Conservation (phyloP, 306 rosid species). For the Astragalus glycyphyllos region DNA sequence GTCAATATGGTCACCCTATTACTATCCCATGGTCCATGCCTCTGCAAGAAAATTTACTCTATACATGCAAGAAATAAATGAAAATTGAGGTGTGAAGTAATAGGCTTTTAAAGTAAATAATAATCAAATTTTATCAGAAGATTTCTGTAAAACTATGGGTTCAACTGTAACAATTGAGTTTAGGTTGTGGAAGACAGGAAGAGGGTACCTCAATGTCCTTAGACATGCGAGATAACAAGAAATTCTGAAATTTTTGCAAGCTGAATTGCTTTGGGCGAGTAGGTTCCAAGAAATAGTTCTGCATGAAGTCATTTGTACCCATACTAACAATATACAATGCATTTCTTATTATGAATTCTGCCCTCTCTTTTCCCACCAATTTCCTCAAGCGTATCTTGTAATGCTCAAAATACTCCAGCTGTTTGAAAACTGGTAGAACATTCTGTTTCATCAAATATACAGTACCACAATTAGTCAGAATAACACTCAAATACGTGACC, state of each 20-base stretch:
- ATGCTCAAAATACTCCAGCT: constrained; percentile 68
- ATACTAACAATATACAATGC: constrained; percentile 62
- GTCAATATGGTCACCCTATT: not conserved
- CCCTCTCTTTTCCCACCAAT: constrained; percentile 52
- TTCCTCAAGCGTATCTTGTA: constrained; percentile 57
- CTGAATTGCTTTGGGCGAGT: constrained; percentile 64
- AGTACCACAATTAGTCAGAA: not conserved
- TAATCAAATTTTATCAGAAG: too few relatives aligned
- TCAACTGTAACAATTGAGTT: not conserved
- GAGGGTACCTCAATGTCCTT: constrained; percentile 51
- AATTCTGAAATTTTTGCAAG: constrained; percentile 52
- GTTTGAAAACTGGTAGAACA: constrained; percentile 62
- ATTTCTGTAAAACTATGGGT: not conserved
- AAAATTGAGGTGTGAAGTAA: not conserved
- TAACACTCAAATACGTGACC: not conserved
- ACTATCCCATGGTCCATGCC: not conserved
- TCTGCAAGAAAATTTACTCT: not conserved
- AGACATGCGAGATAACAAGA: constrained; percentile 61
- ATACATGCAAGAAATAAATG: constrained; percentile 22
- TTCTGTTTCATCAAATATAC: constrained; percentile 50
- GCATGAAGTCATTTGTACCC: constrained; percentile 82
- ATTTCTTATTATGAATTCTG: constrained; percentile 55
- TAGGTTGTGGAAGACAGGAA: constrained; percentile 20
- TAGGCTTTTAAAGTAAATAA: too few relatives aligned
- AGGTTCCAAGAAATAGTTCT: constrained; percentile 73